Base-by-base conservation (phyloP, 176 grass and related monocot genomes). In the Bothriochloa decipiens region DNA sequence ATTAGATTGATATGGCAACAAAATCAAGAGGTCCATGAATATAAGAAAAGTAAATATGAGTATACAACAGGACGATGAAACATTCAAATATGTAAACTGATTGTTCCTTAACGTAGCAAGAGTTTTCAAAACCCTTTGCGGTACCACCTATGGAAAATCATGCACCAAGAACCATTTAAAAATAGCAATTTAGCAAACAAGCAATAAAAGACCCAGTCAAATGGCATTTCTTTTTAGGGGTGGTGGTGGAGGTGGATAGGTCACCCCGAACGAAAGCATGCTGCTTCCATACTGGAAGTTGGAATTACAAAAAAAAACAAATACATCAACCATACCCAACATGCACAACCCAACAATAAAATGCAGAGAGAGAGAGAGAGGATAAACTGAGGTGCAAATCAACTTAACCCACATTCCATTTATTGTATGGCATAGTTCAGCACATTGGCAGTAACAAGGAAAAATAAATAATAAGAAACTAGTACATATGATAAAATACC, bases 331-430 rank as follows among this genome's bases (percentile, higher is more conserved):
- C 72, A 57, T 11, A 36, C 12, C 8, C 6, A 25, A 26, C 41
- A 18, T 14, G 6, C 52, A 67, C n/a, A 67, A 40, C 4, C 4
- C 12, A 70, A 85, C 29, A 70, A 70, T n/a, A 20, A 62, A 22
- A 78, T 15, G 47, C 26, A 60, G 70, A 25, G 18, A 36, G 33
- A 35, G 33, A 35, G 1, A 9, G 65, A 25, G 16, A 32, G 25
- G 67, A 15, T 14, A 60, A 85, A 46, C 46, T 43, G 7, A 28
- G 43, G 47, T 42, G 70, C 41, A 72, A 72, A 73, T n/a, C 42
- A 80, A 62, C 70, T 86, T 79, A 68, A 65, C 68, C 81, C 55
- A n/a, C 40, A 83, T 65, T 89, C 81, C 72, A 87, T 87, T 50
- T 52, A 84, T 79, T 81, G 86, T 86, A 89, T 43, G 41, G 55